phyloP scores from a whole-genome alignment of 768 basidiomycete genomes.

The Leccinum pellstonianum region DNA sequence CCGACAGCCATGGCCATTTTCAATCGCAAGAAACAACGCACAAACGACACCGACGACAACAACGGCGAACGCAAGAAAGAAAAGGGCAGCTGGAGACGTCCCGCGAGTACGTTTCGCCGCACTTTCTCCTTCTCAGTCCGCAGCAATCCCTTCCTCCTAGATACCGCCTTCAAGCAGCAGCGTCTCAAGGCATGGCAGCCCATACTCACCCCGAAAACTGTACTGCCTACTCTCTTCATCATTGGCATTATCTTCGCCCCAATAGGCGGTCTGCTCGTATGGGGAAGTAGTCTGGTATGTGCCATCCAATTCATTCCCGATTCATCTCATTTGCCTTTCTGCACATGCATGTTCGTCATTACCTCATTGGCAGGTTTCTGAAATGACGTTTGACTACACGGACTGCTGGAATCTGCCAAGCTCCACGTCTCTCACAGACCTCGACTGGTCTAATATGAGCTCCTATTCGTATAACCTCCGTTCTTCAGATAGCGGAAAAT shows the following conservation, averaged over 20 bases:
- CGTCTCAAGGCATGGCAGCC: constrained; percentile 99
- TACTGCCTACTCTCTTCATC: constrained; percentile 93
- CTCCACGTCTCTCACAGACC: constrained; percentile 32
- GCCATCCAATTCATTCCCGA: constrained; percentile 21
- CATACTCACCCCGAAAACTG: constrained; percentile 96
- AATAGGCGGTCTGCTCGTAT: constrained; percentile 91
- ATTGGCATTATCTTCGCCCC: constrained; percentile 94
- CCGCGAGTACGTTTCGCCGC: constrained; percentile 63
- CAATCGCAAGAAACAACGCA: constrained; percentile 47
- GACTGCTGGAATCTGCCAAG: constrained; percentile 70
- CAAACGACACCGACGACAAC: constrained; percentile 38
- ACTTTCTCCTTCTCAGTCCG: constrained; percentile 13
- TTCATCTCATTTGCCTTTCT: constrained; percentile 15
- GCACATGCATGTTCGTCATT: constrained; percentile 1
- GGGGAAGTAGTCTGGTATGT: constrained; percentile 72
- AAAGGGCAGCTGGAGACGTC: constrained; percentile 78
- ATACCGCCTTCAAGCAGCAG: constrained; percentile 99
- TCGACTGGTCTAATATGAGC: constrained; percentile 54
- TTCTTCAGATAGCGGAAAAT: constrained; percentile 50
- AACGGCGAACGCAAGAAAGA: constrained; percentile 65
- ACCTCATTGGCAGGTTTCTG: constrained; percentile 59
- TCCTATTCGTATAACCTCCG: constrained; percentile 64
- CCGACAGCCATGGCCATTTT: constrained; percentile 52
- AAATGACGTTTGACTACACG: constrained; percentile 95
- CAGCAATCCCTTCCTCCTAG: constrained; percentile 38